phyloP scores from a whole-genome alignment of 75 land plant genomes.

The Gnetum montanum region DNA sequence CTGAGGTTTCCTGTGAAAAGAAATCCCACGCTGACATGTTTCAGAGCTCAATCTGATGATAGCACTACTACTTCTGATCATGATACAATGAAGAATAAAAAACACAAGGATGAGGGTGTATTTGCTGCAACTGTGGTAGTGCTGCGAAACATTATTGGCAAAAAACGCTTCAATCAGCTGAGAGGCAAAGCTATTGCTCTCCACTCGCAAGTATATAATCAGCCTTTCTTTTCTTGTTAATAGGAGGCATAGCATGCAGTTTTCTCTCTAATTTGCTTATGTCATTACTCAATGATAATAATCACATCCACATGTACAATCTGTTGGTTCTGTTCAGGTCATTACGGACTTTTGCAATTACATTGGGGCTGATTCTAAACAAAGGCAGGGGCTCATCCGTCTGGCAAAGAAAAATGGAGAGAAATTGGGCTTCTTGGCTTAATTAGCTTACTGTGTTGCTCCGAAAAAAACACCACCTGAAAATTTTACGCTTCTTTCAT shows the following conservation, averaged over 20 bases:
- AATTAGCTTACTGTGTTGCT: slow-evolving; percentile 5
- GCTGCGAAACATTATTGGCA: slow-evolving; percentile 48
- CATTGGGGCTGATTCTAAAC: slow-evolving; percentile 89
- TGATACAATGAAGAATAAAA: slow-evolving; percentile 59
- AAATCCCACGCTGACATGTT: no score
- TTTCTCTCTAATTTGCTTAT: no score
- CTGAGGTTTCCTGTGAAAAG: no score
- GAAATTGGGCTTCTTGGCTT: slow-evolving; percentile 85
- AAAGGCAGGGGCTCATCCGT: slow-evolving; percentile 85
- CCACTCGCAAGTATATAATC: slow-evolving; percentile 68
- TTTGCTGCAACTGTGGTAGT: slow-evolving; percentile 83
- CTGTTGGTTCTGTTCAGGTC: no score
- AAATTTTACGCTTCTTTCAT: no score
- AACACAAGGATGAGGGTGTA: slow-evolving; percentile 73
- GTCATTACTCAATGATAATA: no score
- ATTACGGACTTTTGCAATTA: slow-evolving; percentile 93
- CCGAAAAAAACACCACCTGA: no score
- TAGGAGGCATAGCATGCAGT: no score
- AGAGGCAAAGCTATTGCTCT: slow-evolving; percentile 90
- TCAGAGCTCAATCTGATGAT: no score
- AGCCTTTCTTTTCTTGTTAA: no score
- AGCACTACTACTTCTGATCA: no score
- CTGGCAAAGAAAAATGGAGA: slow-evolving; percentile 97
- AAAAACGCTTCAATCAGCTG: slow-evolving; percentile 82
- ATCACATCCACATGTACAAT: no score